Evolutionary conservation across 176 grass and related monocot genomes (phyloP).

Genomic region (Bothriochloa decipiens): DNA sequence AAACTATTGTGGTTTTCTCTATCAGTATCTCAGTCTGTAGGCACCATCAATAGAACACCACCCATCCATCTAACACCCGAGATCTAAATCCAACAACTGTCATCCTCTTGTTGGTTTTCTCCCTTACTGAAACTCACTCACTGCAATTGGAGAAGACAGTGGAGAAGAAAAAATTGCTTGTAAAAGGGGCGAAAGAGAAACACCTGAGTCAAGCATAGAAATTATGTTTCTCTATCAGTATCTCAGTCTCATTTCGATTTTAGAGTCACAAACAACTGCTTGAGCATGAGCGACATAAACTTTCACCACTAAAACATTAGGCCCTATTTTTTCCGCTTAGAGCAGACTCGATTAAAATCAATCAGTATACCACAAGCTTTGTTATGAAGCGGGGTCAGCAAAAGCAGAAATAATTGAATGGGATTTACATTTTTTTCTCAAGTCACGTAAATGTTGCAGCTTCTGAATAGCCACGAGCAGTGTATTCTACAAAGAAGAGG

Average conservation of each 20-base stretch:
- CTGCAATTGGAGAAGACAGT: neutral
- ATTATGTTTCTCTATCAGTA: neutral
- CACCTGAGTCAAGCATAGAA: neutral
- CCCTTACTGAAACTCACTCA: neutral
- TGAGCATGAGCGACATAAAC: neutral
- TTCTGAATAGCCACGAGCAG: neutral
- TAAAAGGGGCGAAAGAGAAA: neutral
- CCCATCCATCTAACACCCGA: neutral
- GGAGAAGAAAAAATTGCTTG: neutral
- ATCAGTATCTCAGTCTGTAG: too few relatives aligned
- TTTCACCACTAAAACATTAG: neutral
- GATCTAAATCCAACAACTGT: neutral
- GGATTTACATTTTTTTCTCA: too few relatives aligned
- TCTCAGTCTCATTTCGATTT: neutral
- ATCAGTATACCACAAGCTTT: too few relatives aligned
- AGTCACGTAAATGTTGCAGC: neutral
- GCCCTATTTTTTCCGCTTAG: neutral
- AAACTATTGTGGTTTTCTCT: neutral
- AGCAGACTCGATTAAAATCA: neutral
- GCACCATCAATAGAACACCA: too few relatives aligned
- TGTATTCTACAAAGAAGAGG: slow-evolving; percentile 25
- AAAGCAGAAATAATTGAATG: neutral
- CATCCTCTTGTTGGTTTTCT: neutral
- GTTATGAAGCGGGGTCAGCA: too few relatives aligned
- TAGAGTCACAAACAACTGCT: neutral